phyloP scores from a whole-genome alignment of 75 land plant species.

The Sequoiadendron giganteum region DNA sequence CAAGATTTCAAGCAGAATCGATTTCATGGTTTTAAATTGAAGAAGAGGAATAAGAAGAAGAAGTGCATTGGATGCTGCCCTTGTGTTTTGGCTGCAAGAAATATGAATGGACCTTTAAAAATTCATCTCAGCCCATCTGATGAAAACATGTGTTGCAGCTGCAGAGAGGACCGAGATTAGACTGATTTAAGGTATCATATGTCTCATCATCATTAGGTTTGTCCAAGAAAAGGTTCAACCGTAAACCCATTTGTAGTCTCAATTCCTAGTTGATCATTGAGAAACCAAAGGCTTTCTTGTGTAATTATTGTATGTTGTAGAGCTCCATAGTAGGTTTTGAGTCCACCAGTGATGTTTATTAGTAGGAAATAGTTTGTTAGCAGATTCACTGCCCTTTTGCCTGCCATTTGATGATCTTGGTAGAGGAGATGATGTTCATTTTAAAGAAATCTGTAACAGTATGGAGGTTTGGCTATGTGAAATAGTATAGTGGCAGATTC shows the following conservation, averaged over 20 bases:
- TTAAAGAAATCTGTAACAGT: too few relatives aligned
- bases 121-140: not conserved
- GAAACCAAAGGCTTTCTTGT: too few relatives aligned
- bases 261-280: conserved; percentile 4
- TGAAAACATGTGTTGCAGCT: not conserved
- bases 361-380: not conserved
- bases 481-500: not conserved
- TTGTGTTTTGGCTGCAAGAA: not conserved
- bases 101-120: not conserved
- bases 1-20: not conserved
- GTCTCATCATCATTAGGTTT: not conserved
- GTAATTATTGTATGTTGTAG: not conserved
- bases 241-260: not conserved
- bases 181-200: not conserved
- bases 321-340: not conserved
- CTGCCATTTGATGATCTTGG: not conserved
- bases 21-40: not conserved
- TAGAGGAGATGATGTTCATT: not conserved
- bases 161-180: not conserved
- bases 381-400: not conserved
- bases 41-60: not conserved
- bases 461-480: not conserved
- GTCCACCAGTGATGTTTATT: not conserved
- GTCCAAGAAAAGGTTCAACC: not conserved
- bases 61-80: not conserved